Evolutionary conservation across 257 asterid genomes (phyloP), one percentile per base, ranked within the genome.

Genomic region (Nicotiana obtusifolia): DNA sequence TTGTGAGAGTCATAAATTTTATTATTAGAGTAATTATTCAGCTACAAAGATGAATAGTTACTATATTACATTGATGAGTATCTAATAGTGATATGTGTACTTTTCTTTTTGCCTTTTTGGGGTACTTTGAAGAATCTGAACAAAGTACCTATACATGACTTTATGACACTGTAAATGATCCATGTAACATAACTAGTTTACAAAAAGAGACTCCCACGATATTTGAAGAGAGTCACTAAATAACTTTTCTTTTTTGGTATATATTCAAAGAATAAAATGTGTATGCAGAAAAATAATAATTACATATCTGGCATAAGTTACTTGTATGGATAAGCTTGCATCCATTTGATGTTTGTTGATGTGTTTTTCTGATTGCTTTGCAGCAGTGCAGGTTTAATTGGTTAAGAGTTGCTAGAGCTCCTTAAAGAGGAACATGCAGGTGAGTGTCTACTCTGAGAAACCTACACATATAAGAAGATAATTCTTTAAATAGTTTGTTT

Each of bases 351-450:
- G 35, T 24, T 24, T 62, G 10, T 62, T 10, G 26, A 30, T 64
- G 7, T 64, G 1, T 64, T 64, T n/a, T 64, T 15, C 13, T 28
- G 71, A 7, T 64, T 28, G 71, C 22, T 49, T 20, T 73, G 41
- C 79, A 47, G 79, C 47, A 13, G 41, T 24, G 41, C n/a, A 49
- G 35, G 62, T 47, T 73, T 47, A 73, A 2, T 35, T 49, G 30
- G 31, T 24, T 14, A 47, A 47, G 7, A 24, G 41, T 73, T 47
- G 79, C 41, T 47, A 75, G 20, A 22, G 3, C 60, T 22, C 60
- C 37, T 44, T 60, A 44, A 71, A 71, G 44, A 77, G 75, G 35
- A 57, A 82, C 76, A 82, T 82, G 84, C 81, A 82, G 76, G 84
- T 82, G 20, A 81, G 84, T 64, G 33, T 62, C 37, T 61, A 52